These are phyloP conservation scores for Magnolia kwangsiensis DNA, from an alignment of 164 flowering plant genomes.

Conservation along the genomic window DNA sequence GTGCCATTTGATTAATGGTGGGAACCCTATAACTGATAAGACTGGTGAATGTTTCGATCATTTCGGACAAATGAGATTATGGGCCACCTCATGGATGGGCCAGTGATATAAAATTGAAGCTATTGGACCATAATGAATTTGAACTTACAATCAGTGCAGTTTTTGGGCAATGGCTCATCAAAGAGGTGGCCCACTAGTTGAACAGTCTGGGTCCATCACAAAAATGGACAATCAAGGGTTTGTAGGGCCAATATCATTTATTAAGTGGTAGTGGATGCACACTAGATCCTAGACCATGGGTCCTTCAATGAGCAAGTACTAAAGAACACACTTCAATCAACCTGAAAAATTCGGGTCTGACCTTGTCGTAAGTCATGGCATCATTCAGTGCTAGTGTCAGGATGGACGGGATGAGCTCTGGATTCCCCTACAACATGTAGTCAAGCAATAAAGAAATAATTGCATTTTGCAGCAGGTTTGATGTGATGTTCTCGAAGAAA, in stretches of 20 bases:
- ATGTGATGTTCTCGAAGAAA: not conserved
- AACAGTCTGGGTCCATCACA: not conserved
- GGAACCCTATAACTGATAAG: too few species aligned
- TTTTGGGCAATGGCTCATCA: too few species aligned
- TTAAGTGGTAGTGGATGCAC: not conserved
- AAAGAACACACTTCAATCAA: not conserved
- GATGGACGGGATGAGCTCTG: slow-evolving; percentile 60
- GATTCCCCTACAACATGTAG: slow-evolving; percentile 49
- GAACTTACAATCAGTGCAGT: too few species aligned
- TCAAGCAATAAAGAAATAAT: not conserved
- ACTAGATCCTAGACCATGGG: not conserved
- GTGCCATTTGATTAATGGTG: too few species aligned
- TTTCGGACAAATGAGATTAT: too few species aligned
- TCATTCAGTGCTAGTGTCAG: slow-evolving; percentile 82
- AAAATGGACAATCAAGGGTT: not conserved
- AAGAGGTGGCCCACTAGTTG: too few species aligned
- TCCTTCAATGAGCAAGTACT: not conserved
- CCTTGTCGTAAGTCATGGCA: slow-evolving; percentile 86
- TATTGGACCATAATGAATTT: too few species aligned
- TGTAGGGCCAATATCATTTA: not conserved
- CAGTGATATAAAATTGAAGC: too few species aligned
- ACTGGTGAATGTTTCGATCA: too few species aligned
- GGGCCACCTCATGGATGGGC: too few species aligned
- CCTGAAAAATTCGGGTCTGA: slow-evolving; percentile 23
- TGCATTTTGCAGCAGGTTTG: not conserved